These are phyloP conservation scores for Trichosanthes cucumerina DNA, from an alignment of 306 rosid genomes.

Conservation along the genomic window DNA sequence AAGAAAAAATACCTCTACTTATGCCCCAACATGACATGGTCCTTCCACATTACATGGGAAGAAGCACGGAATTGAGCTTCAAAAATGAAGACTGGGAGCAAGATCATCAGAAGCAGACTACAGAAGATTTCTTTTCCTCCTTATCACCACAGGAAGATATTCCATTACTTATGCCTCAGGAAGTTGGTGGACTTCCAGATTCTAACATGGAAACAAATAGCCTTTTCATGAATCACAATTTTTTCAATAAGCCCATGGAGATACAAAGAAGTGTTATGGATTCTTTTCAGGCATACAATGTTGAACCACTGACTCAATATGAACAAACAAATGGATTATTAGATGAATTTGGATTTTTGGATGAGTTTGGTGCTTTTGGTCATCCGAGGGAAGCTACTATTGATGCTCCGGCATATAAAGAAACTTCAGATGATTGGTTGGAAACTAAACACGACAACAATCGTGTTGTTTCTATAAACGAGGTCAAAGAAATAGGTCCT, in stretches of 20 bases:
- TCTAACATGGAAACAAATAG: slow-evolving; percentile 20
- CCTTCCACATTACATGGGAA: slow-evolving; percentile 43
- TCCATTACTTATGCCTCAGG: slow-evolving; percentile 41
- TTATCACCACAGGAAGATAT: slow-evolving; percentile 24
- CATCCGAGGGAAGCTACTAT: slow-evolving; percentile 11
- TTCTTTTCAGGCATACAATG: slow-evolving; percentile 12
- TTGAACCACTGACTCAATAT: slow-evolving; percentile 24
- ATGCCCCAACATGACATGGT: slow-evolving; percentile 47
- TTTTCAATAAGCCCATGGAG: slow-evolving; percentile 22
- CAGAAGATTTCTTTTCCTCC: slow-evolving; percentile 20
- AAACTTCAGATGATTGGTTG: slow-evolving; percentile 14
- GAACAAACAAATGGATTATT: slow-evolving; percentile 18
- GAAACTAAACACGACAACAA: slow-evolving; percentile 11
- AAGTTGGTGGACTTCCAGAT: slow-evolving; percentile 18
- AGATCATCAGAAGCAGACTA: background rate
- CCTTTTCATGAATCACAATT: slow-evolving; percentile 9
- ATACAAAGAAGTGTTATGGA: slow-evolving; percentile 13
- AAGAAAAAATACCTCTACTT: slow-evolving; percentile 34
- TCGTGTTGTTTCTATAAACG: slow-evolving; percentile 8
- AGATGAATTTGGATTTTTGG: slow-evolving; percentile 32
- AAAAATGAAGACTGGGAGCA: slow-evolving; percentile 14
- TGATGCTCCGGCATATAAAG: background rate
- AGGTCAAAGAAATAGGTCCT: slow-evolving; percentile 22
- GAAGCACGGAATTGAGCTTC: slow-evolving; percentile 19
- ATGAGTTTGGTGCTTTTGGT: slow-evolving; percentile 23